Evolutionary conservation across 805 yeast genomes (phyloP), one percentile per base, ranked within the genome.

Genomic region (Cyberlindnera amylophila): DNA sequence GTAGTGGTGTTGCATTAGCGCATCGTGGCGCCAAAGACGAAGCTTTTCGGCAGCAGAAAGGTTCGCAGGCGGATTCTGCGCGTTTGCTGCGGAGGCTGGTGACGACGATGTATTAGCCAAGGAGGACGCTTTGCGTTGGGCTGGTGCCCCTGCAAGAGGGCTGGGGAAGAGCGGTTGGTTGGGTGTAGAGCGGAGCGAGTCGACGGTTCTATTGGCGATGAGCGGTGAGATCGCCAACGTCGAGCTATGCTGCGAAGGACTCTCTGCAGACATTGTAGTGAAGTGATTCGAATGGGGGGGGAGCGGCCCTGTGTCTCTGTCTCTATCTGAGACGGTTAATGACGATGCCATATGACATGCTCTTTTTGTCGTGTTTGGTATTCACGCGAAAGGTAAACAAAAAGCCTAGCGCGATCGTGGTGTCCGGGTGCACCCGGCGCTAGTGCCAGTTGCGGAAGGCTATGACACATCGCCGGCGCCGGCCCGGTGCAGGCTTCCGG

Each of bases 11-110:
- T 90, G 96, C 82, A 85, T 81, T 43, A 85, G 63, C 0, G 99
- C 95, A 58, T 89, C 96, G 50, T 89, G 95, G 36, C 98, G 69
- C 99, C 98, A 93, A 23, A 86, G 68, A 35, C 98, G 66, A 28
- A 93, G 71, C 52, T 82, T 80, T 50, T 91, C 97, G 0, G 90
- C 93, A 44, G 86, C 93, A 0, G 96, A 75, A 32, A 57, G 29
- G 16, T 45, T 49, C 1, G 47, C 21, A 7, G 30, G 10, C 14
- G 24, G 21, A 15, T 11, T 8, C 29, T 34, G 36, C 4, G 36
- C n/a, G n/a, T 18, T 24, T 4, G 29, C 36, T 9, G n/a, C 8
- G 11, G 19, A 10, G 12, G 16, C 15, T 4, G 35, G 19, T 6
- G 35, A 19, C 11, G n/a, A 17, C 17, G 17, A 16, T 15, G 32